These are phyloP conservation scores for Malus asiatica DNA, from an alignment of 306 rosid genomes.

Conservation along the genomic window DNA sequence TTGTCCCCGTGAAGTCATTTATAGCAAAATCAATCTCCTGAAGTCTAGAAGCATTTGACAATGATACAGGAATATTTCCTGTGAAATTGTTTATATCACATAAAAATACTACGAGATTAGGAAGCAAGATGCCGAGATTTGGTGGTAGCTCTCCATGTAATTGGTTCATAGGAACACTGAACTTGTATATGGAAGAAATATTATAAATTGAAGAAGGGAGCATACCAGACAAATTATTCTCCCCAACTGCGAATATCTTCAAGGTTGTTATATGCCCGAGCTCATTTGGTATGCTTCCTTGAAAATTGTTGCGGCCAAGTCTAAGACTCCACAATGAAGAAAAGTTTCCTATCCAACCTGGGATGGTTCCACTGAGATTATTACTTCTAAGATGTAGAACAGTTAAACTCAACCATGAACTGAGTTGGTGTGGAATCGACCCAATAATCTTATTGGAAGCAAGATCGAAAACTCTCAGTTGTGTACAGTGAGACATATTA, in stretches of 20 bases:
- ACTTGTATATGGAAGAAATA: not conserved
- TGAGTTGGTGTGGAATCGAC: not conserved
- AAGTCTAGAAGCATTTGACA: not conserved
- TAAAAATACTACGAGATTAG: not conserved
- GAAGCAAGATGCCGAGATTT: not conserved
- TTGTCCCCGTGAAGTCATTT: no score
- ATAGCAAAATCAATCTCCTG: accelerated
- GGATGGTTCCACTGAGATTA: not conserved
- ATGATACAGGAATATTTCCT: not conserved
- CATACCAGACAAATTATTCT: not conserved
- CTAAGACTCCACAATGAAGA: accelerated
- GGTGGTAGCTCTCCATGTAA: not conserved
- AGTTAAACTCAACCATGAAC: not conserved
- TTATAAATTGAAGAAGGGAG: not conserved
- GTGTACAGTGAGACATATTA: no score
- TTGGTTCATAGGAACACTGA: accelerated
- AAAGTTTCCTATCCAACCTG: not conserved
- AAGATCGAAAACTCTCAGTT: no score
- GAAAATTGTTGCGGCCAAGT: not conserved
- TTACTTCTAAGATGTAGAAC: accelerated
- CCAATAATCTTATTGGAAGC: no score
- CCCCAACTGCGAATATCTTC: accelerated
- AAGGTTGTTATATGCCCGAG: not conserved
- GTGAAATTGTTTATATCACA: accelerated
- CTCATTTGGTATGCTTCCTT: not conserved